Percentiles rank a stretch among this genome's conserved stretches.
Evolutionary conservation across 2,329 filamentous ascomycete genomes (phyloP).

Genomic region (Chrysosporium queenslandicum): DNA sequence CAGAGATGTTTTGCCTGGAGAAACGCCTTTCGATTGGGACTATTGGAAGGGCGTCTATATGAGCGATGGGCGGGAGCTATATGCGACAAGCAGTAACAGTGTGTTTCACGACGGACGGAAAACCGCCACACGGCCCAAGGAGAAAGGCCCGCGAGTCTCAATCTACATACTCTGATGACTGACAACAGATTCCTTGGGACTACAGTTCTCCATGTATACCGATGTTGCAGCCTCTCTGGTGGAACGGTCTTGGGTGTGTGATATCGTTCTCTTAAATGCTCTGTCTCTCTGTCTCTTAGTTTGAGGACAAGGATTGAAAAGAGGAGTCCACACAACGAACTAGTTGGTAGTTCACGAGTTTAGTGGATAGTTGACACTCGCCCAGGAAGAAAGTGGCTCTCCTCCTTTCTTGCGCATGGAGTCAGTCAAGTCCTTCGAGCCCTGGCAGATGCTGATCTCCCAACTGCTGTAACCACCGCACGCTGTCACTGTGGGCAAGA

Average conservation of each 20-base stretch:
- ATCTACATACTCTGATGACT: no score
- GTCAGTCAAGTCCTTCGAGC: background rate
- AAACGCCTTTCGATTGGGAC: background rate
- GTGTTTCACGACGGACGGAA: constrained; percentile 3
- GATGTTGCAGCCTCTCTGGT: no score
- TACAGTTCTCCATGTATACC: no score
- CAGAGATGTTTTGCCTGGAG: background rate
- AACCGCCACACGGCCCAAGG: background rate
- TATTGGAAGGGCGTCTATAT: background rate
- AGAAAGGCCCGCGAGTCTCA: background rate
- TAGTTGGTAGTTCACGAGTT: no score
- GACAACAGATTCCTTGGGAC: no score
- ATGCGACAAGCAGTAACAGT: background rate
- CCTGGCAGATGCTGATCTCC: background rate
- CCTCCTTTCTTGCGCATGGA: background rate
- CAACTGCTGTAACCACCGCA: background rate
- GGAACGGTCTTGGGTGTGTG: no score
- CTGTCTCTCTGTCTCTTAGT: no score
- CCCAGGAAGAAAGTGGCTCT: no score
- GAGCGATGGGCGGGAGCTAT: background rate
- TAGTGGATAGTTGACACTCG: no score
- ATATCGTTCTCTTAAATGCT: no score
- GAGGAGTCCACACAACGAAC: background rate
- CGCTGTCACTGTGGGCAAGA: no score
- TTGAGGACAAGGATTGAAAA: background rate